Percentiles rank a stretch among this genome's conserved stretches.
Evolutionary conservation across 768 basidiomycete species (phyloP).

Genomic region (Podaxis rugospora): DNA sequence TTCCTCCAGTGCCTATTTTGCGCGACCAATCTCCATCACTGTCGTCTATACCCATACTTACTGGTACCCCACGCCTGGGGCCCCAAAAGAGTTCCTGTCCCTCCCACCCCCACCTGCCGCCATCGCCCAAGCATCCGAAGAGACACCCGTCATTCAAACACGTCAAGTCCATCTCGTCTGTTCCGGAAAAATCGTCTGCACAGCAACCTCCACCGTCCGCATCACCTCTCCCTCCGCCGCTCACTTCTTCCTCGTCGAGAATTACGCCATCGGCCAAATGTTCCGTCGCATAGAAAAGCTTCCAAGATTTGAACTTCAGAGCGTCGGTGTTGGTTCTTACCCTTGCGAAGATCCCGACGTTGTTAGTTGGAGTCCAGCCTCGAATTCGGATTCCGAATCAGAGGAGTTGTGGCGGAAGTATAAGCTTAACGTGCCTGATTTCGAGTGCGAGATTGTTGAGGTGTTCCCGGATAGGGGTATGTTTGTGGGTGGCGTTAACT

Average conservation of each 20-base stretch:
- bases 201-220: constrained; percentile 62
- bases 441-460: constrained; percentile 65
- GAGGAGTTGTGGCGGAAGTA: constrained; percentile 55
- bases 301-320: neutral
- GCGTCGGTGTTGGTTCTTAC: neutral
- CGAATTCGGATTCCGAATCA: neutral
- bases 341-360: neutral
- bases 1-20: neutral
- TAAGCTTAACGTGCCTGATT: constrained; percentile 48
- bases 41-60: neutral
- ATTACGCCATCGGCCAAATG: constrained; percentile 65
- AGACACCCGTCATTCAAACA: constrained; percentile 48
- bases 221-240: constrained; percentile 54
- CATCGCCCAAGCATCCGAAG: constrained; percentile 33
- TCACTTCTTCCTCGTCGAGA: constrained; percentile 60
- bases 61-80: neutral
- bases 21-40: neutral
- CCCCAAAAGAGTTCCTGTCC: constrained; percentile 78
- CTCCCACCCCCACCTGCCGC: constrained; percentile 86
- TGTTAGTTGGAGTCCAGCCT: neutral
- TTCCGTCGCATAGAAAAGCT: constrained; percentile 41
- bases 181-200: constrained; percentile 46
- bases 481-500: constrained; percentile 51
- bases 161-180: constrained; percentile 68
- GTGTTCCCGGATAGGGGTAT: constrained; percentile 65